A percentile compares a stretch with the other conserved stretches of the same genome.
Conservation (phyloP, 2,329 filamentous ascomycete species). For the Sclerotinia glacialis region DNA sequence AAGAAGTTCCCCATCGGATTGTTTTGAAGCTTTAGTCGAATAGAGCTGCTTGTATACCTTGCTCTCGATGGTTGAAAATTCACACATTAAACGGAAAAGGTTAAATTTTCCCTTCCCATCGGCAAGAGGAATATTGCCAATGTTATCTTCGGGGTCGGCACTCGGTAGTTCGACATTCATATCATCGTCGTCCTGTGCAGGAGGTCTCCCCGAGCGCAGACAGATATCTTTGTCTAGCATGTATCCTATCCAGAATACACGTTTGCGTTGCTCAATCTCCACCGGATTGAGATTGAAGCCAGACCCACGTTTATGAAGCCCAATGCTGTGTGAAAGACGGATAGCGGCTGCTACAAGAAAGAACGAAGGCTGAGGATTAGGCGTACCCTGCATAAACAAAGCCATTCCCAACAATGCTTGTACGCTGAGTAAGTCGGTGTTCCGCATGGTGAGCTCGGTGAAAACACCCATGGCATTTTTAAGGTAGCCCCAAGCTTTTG, state of each 20-base stretch:
- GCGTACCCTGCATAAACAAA: conserved; percentile 91
- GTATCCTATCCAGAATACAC: conserved; percentile 76
- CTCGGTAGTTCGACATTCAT: conserved; percentile 97
- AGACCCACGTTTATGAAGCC: conserved; percentile 87
- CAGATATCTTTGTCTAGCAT: conserved; percentile 73
- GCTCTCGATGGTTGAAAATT: conserved; percentile 87
- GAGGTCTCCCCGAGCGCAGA: conserved; percentile 67
- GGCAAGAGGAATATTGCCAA: conserved; percentile 87
- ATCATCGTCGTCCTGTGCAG: conserved; percentile 72
- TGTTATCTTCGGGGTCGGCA: conserved; percentile 84
- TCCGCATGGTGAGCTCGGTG: conserved; percentile 90
- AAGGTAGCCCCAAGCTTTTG: conserved; percentile 90
- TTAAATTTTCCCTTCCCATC: conserved; percentile 93
- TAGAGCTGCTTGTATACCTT: conserved; percentile 92
- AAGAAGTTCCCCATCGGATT: conserved; percentile 87
- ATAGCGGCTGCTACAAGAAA: conserved; percentile 89
- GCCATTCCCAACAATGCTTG: conserved; percentile 93
- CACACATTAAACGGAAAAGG: conserved; percentile 87
- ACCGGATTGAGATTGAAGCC: conserved; percentile 91
- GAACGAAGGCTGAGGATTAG: conserved; percentile 92
- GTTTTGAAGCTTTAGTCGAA: conserved; percentile 85
- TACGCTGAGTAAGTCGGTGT: conserved; percentile 90
- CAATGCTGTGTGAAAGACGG: conserved; percentile 87
- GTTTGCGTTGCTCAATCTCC: conserved; percentile 85
- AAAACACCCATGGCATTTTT: conserved; percentile 96